Evolutionary conservation across 2,329 filamentous ascomycete genomes (phyloP).

Genomic region (Periglandula ipomoeae): DNA sequence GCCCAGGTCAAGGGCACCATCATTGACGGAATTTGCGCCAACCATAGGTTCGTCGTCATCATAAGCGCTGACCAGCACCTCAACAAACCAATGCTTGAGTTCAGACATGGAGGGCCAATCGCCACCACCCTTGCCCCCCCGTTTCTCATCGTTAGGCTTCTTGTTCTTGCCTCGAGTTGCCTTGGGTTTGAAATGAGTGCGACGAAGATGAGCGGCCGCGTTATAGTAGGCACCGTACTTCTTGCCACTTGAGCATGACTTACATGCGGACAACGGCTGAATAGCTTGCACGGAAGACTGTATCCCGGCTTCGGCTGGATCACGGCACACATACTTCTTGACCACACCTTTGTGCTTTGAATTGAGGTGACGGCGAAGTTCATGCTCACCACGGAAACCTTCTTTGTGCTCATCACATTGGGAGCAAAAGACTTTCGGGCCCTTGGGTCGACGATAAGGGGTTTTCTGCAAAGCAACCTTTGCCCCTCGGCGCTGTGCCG

Average conservation of each 20-base stretch:
- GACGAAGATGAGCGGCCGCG: conserved; percentile 79
- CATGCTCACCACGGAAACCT: conserved; percentile 81
- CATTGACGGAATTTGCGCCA: conserved; percentile 14
- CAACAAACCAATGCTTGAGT: conserved; percentile 51
- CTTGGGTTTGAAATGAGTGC: conserved; percentile 75
- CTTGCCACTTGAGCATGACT: conserved; percentile 68
- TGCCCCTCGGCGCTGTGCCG: conserved; percentile 25
- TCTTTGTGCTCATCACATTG: conserved; percentile 63
- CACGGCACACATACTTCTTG: conserved; percentile 50
- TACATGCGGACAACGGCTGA: conserved; percentile 68
- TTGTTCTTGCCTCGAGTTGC: conserved; percentile 35
- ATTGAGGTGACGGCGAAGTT: conserved; percentile 59
- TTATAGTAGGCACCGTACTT: conserved; percentile 91
- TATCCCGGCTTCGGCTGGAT: conserved; percentile 35
- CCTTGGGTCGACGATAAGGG: conserved; percentile 52
- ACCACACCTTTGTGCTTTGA: conserved; percentile 51
- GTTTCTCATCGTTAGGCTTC: conserved; percentile 33
- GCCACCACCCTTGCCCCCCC: conserved; percentile 44
- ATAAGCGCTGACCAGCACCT: conserved; percentile 23
- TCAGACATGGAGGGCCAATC: conserved; percentile 48
- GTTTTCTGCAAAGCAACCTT: conserved; percentile 35
- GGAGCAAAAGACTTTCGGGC: conserved; percentile 61
- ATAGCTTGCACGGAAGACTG: conserved; percentile 39
- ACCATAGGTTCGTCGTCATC: conserved; percentile 22
- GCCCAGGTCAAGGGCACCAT: conserved; percentile 14